Evolutionary conservation across 2,329 filamentous ascomycete species (phyloP).

Genomic region (Aspergillus puulaauensis): DNA sequence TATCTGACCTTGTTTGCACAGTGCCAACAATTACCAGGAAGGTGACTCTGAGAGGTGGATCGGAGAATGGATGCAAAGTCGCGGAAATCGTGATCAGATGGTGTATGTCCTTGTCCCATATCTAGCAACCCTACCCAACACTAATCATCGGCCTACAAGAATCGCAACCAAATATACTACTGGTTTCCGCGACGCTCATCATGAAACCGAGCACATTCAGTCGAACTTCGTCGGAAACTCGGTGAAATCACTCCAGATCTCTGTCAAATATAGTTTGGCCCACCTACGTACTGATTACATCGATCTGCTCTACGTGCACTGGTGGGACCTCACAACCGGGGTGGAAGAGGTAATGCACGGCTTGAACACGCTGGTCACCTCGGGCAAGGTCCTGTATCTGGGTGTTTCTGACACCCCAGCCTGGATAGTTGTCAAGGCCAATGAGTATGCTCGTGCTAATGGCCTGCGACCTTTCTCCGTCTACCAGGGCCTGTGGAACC

Average conservation of each 20-base stretch:
- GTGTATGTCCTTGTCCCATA: not conserved
- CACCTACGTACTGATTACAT: constrained; percentile 55
- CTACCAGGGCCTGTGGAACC: constrained; percentile 42
- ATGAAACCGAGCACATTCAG: constrained; percentile 34
- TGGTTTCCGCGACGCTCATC: constrained; percentile 45
- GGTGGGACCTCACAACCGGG: constrained; percentile 48
- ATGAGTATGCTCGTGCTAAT: constrained; percentile 39
- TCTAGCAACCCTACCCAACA: too few relatives aligned
- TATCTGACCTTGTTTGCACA: constrained; percentile 41
- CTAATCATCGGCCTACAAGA: not conserved
- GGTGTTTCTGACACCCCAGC: constrained; percentile 43
- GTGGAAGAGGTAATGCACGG: constrained; percentile 40
- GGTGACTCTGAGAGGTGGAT: constrained; percentile 66
- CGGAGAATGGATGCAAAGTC: constrained; percentile 68
- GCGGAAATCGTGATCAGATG: constrained; percentile 50
- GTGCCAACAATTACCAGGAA: constrained; percentile 66
- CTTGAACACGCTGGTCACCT: constrained; percentile 38
- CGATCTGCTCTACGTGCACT: constrained; percentile 57
- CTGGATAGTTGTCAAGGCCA: constrained; percentile 41
- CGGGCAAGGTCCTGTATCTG: constrained; percentile 44
- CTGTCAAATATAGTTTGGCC: constrained; percentile 43
- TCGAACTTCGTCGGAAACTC: constrained; percentile 40
- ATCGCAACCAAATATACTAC: constrained; percentile 69
- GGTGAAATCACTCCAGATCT: constrained; percentile 42
- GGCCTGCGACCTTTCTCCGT: constrained; percentile 42